Base-by-base conservation (phyloP, 192 early-diverging fungal genomes). In the Pecoramyces ruminantium region DNA sequence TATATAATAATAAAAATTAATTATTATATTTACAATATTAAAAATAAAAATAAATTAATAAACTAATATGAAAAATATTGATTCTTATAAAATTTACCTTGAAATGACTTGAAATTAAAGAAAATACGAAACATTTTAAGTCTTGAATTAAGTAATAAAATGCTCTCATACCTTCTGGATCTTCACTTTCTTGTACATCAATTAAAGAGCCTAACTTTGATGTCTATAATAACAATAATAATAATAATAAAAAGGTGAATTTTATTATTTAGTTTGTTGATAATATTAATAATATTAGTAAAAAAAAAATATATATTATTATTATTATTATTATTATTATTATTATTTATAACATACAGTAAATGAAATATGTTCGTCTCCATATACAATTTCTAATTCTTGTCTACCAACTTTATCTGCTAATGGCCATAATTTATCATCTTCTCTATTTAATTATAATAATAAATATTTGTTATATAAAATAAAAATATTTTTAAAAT, bases 71-170 rank as follows among this genome's bases (percentile, higher is more conserved):
- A 17, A n/a, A 83, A 30, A 28, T 29, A 27, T 28, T 6, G 11
- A 79, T 42, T 21, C 18, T 21, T 38, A 2, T 4, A 18, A 21
- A 5, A 14, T 30, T 3, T 92, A 94, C 93, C 91, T 99, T 99
- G 87, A 97, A 99, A 86, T 98, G 96, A 81, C 97, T 86, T 6
- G 95, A 90, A 82, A 99, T 95, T 34, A 99, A 87, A 34, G 96
- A 98, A 84, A 98, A 94, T 28, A 99, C 93, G 67, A 97, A 88
- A 81, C 95, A 96, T 84, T 98, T 98, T 40, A 99, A 90, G 86
- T 99, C 98, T 86, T 99, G 96, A n/a, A 97, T 92, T 80, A 99
- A 84, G 83, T 97, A 99, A 84, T 99, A 99, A 79, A 99, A 95
- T 11, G 93, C 92, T 29, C 95, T 92, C 30, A 99, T 88, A 21